A percentile compares a stretch with the other conserved stretches of the same genome.
phyloP scores from a whole-genome alignment of 2,329 filamentous ascomycete species.

The Penicillium sp. region DNA sequence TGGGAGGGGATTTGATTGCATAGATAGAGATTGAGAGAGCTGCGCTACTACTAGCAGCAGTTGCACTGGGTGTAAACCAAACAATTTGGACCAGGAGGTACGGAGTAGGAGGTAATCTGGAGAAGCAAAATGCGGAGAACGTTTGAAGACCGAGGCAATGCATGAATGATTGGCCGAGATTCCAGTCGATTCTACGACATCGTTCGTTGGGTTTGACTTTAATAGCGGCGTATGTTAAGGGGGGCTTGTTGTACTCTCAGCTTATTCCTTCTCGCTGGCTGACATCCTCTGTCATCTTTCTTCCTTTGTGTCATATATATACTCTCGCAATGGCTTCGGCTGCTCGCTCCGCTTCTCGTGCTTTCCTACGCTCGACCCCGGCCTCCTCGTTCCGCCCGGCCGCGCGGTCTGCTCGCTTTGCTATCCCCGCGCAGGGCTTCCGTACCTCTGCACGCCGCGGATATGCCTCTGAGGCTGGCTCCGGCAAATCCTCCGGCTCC shows the following conservation, averaged over 20 bases:
- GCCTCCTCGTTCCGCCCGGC: constrained; percentile 40
- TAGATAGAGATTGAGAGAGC: not conserved
- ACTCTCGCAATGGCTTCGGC: constrained; percentile 38
- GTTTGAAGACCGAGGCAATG: constrained; percentile 13
- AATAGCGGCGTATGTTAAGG: not conserved
- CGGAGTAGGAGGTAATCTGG: not conserved
- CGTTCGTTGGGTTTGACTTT: not conserved
- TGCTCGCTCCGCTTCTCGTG: constrained; percentile 42
- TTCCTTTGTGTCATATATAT: constrained; percentile 1
- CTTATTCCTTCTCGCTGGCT: constrained; percentile 9
- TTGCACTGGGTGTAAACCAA: too few relatives aligned
- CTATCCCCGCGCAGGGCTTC: constrained; percentile 59
- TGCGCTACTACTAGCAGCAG: not conserved
- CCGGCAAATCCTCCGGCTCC: constrained; percentile 48
- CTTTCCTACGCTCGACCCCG: constrained; percentile 40
- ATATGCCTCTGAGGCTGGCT: constrained; percentile 66
- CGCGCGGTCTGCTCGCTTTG: constrained; percentile 56
- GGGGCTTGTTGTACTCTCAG: constrained; percentile 5
- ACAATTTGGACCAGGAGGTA: not conserved
- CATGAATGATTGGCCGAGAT: constrained; percentile 15
- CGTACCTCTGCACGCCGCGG: constrained; percentile 70
- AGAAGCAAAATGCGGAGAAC: constrained; percentile 11
- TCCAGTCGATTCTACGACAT: constrained; percentile 10
- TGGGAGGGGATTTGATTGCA: not conserved
- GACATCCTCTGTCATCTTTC: constrained; percentile 5